A percentile compares a stretch with the other conserved stretches of the same genome.
Conservation (phyloP, 1,139 yeast genomes). For the Candida smagusa region DNA sequence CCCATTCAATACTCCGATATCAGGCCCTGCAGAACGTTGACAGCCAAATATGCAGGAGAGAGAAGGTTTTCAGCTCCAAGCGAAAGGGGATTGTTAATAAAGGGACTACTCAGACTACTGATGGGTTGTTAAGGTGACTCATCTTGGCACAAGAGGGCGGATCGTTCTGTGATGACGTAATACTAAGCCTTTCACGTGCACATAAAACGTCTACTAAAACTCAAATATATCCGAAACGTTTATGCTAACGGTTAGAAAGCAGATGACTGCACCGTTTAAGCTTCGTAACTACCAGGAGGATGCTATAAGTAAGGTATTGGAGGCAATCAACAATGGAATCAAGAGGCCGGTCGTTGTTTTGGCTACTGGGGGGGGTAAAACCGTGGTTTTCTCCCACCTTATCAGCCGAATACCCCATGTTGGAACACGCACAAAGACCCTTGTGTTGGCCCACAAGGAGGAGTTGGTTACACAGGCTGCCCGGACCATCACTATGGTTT, state of each 20-base stretch:
- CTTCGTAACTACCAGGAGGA: constrained; percentile 67
- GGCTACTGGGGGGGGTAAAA: constrained; percentile 96
- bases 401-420: constrained; percentile 32
- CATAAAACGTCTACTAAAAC: too few species aligned
- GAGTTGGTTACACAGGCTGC: constrained; percentile 78
- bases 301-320: constrained; percentile 57
- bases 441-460: constrained; percentile 77
- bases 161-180: background rate
- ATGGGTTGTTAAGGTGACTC: too few species aligned
- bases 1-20: too few species aligned
- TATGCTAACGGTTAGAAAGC: background rate
- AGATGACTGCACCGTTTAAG: background rate
- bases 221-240: too few species aligned
- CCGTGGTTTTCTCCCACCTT: constrained; percentile 74
- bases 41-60: too few species aligned
- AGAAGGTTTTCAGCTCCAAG: too few species aligned
- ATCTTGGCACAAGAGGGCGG: background rate
- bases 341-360: constrained; percentile 75
- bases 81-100: too few species aligned
- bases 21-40: too few species aligned
- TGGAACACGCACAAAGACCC: constrained; percentile 42
- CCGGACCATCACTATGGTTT: constrained; percentile 39
- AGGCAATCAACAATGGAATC: constrained; percentile 45
- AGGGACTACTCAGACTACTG: too few species aligned
- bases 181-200: background rate